phyloP scores from a whole-genome alignment of 495 filamentous ascomycete species.

The Astrothelium macrocarpum region DNA sequence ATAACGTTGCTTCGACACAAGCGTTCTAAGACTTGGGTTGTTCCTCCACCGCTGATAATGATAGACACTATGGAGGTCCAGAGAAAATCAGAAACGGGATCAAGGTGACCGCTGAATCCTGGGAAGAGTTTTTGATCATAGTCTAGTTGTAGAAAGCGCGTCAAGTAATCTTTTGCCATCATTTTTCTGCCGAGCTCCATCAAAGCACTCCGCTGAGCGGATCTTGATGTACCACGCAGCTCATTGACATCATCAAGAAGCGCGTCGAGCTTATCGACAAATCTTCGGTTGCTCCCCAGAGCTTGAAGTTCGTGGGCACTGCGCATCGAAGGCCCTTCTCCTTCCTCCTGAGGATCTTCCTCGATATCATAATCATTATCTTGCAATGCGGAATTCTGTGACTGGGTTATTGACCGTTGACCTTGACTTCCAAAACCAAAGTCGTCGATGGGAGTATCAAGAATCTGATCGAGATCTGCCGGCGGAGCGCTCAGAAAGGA shows the following conservation, averaged over 20 bases:
- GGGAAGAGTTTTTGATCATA: constrained; percentile 58
- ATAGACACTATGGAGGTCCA: constrained; percentile 46
- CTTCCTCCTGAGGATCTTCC: constrained; percentile 45
- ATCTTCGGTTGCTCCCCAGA: constrained; percentile 73
- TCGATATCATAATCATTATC: constrained; percentile 24
- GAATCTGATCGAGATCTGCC: constrained; percentile 15
- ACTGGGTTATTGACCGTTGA: neutral
- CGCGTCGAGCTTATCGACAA: constrained; percentile 69
- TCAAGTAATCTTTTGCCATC: constrained; percentile 59
- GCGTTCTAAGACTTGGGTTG: constrained; percentile 42
- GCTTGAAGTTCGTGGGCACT: constrained; percentile 86
- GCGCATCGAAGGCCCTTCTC: constrained; percentile 49
- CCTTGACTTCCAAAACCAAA: constrained; percentile 8
- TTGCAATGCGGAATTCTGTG: constrained; percentile 15
- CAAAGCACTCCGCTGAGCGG: constrained; percentile 43
- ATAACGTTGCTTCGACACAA: constrained; percentile 34
- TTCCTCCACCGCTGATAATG: constrained; percentile 42
- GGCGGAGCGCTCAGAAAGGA: constrained; percentile 45
- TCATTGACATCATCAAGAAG: constrained; percentile 74
- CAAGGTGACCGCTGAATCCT: constrained; percentile 27
- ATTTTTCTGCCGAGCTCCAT: constrained; percentile 48
- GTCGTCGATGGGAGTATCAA: constrained; percentile 21
- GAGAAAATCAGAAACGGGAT: constrained; percentile 46
- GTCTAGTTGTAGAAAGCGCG: constrained; percentile 66
- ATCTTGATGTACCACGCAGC: constrained; percentile 36